Base-by-base conservation (phyloP, 2,329 filamentous ascomycete genomes). In the Cercospora sojina region DNA sequence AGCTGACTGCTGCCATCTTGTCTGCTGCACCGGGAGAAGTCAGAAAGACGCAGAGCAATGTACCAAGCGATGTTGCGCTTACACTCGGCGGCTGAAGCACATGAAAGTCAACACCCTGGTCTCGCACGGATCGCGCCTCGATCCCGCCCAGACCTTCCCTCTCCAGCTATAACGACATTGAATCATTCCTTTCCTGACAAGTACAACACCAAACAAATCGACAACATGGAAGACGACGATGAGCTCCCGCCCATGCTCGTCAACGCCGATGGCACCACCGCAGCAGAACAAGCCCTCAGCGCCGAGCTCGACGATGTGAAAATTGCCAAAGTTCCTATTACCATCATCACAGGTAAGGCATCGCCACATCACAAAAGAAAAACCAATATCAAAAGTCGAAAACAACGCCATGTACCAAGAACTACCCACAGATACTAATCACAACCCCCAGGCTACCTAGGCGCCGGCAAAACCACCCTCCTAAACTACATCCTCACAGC, bases 401-500 rank as follows among this genome's bases (percentile, higher is more conserved):
- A n/a, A n/a, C n/a, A n/a, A n/a, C n/a, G n/a, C n/a, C n/a, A n/a
- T n/a, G n/a, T n/a, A n/a, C n/a, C n/a, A n/a, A n/a, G n/a, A n/a
- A n/a, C n/a, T n/a, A n/a, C n/a, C n/a, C n/a, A n/a, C n/a, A n/a
- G n/a, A n/a, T n/a, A n/a, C 16, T 49, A 23, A 25, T 6, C 1
- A 51, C 2, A 51, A 18, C 23, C 2, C 20, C 3, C 69, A 95
- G 92, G 95, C 3, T 99, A 99, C 76, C 86, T 99, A 3, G 95
- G 95, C 18, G 92, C 95, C 8, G 95, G 95, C 18, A 99, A 99
- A 80, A 98, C 94, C 0, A 98, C 94, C 0, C 80, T 98, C 31
- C 83, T 99, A 66, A 98, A 99, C 78, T 97, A 98, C 78, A 98
- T 99, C 68, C 83, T 99, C 61, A 96, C 91, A 29, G 93, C 93